Evolutionary conservation across 306 rosid genomes (phyloP).

Genomic region (Medicago truncatula): MtrunA17r5.0-ANR NC_053044.1:40559501-40560000

Average conservation of each 20-base stretch:
- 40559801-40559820: background rate
- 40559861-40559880: background rate
- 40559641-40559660: constrained; percentile 87
- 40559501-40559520: too few relatives aligned
- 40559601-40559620: background rate
- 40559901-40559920: constrained; percentile 4
- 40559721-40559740: constrained; percentile 20
- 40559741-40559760: constrained; percentile 4
- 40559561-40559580: background rate
- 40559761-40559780: background rate
- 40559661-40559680: constrained; percentile 93
- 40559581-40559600: background rate
- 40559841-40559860: background rate
- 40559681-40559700: constrained; percentile 88
- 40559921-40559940: too few relatives aligned
- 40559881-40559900: background rate
- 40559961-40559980: too few relatives aligned
- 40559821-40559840: background rate
- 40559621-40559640: constrained; percentile 57
- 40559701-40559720: constrained; percentile 64
- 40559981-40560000: too few relatives aligned
- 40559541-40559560: too few relatives aligned
- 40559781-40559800: constrained; percentile 19
- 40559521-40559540: too few relatives aligned
- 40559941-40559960: too few relatives aligned